phyloP scores from a whole-genome alignment of 345 rosid genomes.

The Populus pruinosa region DNA sequence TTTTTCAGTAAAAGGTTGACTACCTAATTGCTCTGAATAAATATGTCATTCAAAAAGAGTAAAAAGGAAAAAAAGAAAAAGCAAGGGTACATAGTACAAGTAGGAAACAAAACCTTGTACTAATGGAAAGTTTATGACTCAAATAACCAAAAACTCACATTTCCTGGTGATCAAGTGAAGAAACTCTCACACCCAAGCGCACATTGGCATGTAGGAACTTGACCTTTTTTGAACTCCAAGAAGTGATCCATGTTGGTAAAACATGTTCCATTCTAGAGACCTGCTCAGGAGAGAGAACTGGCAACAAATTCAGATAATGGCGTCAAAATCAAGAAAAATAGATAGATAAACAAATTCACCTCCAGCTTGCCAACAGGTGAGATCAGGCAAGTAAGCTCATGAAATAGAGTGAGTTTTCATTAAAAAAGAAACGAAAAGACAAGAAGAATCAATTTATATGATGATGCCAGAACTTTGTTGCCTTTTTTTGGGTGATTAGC shows the following conservation, averaged over 20 bases:
- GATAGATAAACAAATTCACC: not conserved
- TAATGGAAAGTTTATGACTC: not conserved
- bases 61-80: too few species aligned
- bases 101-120: not conserved
- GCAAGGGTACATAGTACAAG: too few species aligned
- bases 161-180: slow-evolving; percentile 58
- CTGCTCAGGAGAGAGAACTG: slow-evolving; percentile 77
- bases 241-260: slow-evolving; percentile 54
- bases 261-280: slow-evolving; percentile 69
- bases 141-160: slow-evolving; percentile 47
- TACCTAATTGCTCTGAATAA: not conserved
- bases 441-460: not conserved
- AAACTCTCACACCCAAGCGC: slow-evolving; percentile 62
- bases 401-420: not conserved
- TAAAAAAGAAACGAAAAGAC: not conserved
- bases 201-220: slow-evolving; percentile 43
- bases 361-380: not conserved
- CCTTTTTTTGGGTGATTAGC: too few species aligned
- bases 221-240: slow-evolving; percentile 33
- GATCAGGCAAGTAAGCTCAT: not conserved
- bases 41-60: not conserved
- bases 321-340: slow-evolving; percentile 14
- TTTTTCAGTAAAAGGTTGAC: not conserved
- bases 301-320: slow-evolving; percentile 36
- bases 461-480: too few species aligned